Conservation (phyloP, 208 protist species). For the Borovskyia barvae region DNA sequence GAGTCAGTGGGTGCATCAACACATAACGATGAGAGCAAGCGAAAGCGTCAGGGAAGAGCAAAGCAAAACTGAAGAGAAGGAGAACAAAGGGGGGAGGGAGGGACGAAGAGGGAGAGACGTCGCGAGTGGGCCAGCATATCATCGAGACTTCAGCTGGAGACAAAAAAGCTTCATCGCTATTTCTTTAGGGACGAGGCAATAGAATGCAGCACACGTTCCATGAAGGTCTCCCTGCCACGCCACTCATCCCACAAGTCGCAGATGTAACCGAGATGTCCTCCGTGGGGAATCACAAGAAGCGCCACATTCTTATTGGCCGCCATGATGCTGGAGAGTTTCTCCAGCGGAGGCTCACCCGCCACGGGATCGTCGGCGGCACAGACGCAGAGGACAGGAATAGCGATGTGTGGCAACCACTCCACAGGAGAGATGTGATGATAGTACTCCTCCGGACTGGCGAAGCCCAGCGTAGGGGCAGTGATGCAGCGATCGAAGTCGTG, state of each 20-base stretch:
- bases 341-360: slow-evolving; percentile 27
- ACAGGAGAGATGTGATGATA: slow-evolving; percentile 50
- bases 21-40: too few relatives aligned
- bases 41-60: too few relatives aligned
- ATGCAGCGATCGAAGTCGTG: slow-evolving; percentile 62
- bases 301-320: slow-evolving; percentile 34
- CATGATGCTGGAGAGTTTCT: slow-evolving; percentile 29
- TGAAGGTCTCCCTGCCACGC: slow-evolving; percentile 30
- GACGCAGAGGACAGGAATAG: slow-evolving; percentile 62
- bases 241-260: slow-evolving; percentile 35
- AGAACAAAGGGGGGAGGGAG: too few relatives aligned
- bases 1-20: too few relatives aligned
- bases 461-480: slow-evolving; percentile 59
- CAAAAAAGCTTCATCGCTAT: too few relatives aligned
- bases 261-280: slow-evolving; percentile 67
- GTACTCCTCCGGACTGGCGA: slow-evolving; percentile 53
- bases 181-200: too few relatives aligned
- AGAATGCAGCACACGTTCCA: too few relatives aligned
- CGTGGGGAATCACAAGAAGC: slow-evolving; percentile 43
- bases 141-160: too few relatives aligned
- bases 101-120: too few relatives aligned
- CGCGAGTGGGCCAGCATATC: too few relatives aligned
- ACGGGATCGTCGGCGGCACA: slow-evolving; percentile 61
- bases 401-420: slow-evolving; percentile 41
- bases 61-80: too few relatives aligned